Percentiles rank a stretch among this genome's conserved stretches.
These are phyloP conservation scores for Paramecium tetraurelia DNA, from an alignment of 73 alveolate genomes.

Conservation along the genomic window DNA sequence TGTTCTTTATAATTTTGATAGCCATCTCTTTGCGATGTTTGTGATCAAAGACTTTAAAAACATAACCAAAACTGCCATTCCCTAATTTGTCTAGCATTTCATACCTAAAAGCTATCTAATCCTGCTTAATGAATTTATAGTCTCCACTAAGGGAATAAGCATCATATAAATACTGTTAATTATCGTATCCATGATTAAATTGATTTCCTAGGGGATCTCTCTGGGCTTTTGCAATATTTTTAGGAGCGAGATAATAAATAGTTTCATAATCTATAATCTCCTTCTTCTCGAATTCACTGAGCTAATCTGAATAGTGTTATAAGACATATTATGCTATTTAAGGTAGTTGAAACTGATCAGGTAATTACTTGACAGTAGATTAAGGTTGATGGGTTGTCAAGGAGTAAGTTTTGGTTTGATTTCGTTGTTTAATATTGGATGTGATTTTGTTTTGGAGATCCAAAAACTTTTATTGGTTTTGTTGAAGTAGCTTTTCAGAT, in stretches of 20 bases:
- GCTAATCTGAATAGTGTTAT: background rate
- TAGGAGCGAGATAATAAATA: constrained; percentile 48
- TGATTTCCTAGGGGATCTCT: background rate
- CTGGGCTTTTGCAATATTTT: background rate
- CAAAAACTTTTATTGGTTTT: background rate
- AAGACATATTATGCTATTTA: background rate
- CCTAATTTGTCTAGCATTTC: constrained; percentile 88
- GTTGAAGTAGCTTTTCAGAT: background rate
- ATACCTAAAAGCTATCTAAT: constrained; percentile 84
- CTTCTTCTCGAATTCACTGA: background rate
- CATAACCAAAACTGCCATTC: constrained; percentile 92
- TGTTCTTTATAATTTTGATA: constrained; percentile 82
- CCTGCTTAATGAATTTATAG: constrained; percentile 71
- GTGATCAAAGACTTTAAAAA: constrained; percentile 83
- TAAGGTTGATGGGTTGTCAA: background rate
- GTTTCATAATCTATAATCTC: constrained; percentile 51
- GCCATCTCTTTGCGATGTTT: constrained; percentile 78
- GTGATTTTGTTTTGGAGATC: background rate
- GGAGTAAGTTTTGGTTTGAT: background rate
- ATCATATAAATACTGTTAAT: constrained; percentile 44
- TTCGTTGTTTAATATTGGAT: background rate
- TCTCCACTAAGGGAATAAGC: constrained; percentile 71
- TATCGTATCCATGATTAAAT: constrained; percentile 85
- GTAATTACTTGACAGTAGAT: background rate
- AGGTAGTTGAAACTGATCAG: background rate